phyloP scores from a whole-genome alignment of 306 rosid genomes.

The Dalbergia cochinchinensis region DNA sequence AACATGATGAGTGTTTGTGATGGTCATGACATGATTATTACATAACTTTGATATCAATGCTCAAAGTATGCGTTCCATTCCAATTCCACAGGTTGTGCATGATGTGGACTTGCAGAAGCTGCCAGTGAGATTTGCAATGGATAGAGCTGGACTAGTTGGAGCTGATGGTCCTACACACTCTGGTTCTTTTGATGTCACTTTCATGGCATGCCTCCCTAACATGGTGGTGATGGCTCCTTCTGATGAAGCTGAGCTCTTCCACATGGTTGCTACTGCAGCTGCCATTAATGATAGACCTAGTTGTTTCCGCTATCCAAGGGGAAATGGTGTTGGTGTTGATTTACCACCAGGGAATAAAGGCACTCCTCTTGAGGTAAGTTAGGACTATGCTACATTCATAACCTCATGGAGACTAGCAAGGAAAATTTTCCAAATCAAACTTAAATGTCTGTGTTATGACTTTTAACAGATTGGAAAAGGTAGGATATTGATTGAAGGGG shows the following conservation, averaged over 20 bases:
- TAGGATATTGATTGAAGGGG: slow-evolving; percentile 80
- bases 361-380: slow-evolving; percentile 61
- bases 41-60: neutral
- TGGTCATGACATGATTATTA: neutral
- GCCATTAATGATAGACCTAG: slow-evolving; percentile 90
- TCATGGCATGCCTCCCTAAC: slow-evolving; percentile 96
- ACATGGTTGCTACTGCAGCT: slow-evolving; percentile 96
- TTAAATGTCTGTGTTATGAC: slow-evolving; percentile 43
- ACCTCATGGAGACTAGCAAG: neutral
- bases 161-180: slow-evolving; percentile 93
- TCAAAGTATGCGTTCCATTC: slow-evolving; percentile 14
- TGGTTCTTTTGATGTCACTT: slow-evolving; percentile 91
- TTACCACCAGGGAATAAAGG: slow-evolving; percentile 84
- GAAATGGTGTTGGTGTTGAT: slow-evolving; percentile 79
- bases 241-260: slow-evolving; percentile 84
- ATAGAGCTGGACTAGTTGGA: slow-evolving; percentile 90
- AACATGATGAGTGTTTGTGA: neutral
- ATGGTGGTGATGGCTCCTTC: slow-evolving; percentile 99
- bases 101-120: slow-evolving; percentile 94
- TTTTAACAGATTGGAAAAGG: slow-evolving; percentile 76
- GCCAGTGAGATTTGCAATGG: slow-evolving; percentile 92
- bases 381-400: neutral
- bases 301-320: slow-evolving; percentile 89
- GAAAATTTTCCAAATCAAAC: neutral
- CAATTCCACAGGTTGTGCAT: slow-evolving; percentile 76